phyloP scores from a whole-genome alignment of 345 rosid genomes.

The Ceriops zippeliana region DNA sequence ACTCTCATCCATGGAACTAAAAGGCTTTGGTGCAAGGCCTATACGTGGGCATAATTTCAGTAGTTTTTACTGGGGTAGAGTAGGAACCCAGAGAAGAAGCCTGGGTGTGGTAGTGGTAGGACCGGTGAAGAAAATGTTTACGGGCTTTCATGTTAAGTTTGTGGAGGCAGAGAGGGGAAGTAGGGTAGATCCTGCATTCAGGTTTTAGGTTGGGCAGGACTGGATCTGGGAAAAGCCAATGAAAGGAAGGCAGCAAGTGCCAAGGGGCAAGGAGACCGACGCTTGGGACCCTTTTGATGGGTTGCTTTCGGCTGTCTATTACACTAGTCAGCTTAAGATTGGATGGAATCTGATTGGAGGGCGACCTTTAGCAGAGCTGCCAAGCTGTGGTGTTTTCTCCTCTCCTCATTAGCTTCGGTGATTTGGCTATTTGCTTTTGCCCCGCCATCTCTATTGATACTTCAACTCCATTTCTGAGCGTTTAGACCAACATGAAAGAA shows the following conservation, averaged over 20 bases:
- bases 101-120: neutral
- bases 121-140: neutral
- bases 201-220: constrained; percentile 4
- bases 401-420: constrained; percentile 5
- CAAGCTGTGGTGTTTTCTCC: constrained; percentile 8
- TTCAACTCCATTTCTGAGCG: no score
- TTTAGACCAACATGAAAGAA: no score
- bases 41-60: constrained; percentile 88
- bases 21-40: constrained; percentile 88
- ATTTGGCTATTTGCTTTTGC: constrained; percentile 2
- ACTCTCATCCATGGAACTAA: constrained; percentile 26
- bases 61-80: constrained; percentile 58
- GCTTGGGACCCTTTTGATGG: constrained; percentile 33
- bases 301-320: constrained; percentile 23
- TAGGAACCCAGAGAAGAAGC: constrained; percentile 23
- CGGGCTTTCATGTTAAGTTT: neutral
- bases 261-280: constrained; percentile 42
- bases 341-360: constrained; percentile 32
- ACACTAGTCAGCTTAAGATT: constrained; percentile 36
- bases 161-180: neutral
- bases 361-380: no score
- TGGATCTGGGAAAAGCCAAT: constrained; percentile 30
- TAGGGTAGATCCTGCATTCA: neutral
- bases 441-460: neutral
- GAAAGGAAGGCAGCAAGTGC: constrained; percentile 43